phyloP scores from a whole-genome alignment of 2,329 filamentous ascomycete genomes.

The Sporothrix humicola region DNA sequence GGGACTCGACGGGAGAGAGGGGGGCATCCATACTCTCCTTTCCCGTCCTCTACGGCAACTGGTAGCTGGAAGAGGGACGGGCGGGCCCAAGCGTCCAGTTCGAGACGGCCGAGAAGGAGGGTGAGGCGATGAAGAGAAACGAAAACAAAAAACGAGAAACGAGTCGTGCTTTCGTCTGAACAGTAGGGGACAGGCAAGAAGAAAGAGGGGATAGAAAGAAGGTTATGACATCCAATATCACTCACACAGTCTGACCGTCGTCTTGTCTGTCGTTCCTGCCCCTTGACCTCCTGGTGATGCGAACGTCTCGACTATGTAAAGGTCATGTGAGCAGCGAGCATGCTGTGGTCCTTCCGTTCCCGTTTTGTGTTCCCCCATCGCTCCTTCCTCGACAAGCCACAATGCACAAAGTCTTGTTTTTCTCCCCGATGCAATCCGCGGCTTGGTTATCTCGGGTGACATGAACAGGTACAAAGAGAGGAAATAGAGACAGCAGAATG shows the following conservation, averaged over 20 bases:
- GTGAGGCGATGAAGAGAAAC: background rate
- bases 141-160: background rate
- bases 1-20: background rate
- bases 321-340: slow-evolving; percentile 5
- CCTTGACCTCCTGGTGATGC: too few relatives aligned
- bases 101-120: background rate
- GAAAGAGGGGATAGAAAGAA: background rate
- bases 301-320: background rate
- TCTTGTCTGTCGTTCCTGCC: too few relatives aligned
- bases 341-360: background rate
- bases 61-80: background rate
- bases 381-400: background rate
- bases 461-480: background rate
- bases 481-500: too few relatives aligned
- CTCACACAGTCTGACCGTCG: background rate
- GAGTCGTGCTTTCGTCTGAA: background rate
- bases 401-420: background rate
- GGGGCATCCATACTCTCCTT: background rate
- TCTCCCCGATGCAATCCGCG: slow-evolving; percentile 1
- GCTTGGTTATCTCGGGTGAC: background rate
- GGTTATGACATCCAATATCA: background rate
- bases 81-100: slow-evolving; percentile 14
- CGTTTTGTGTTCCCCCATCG: background rate
- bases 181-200: background rate
- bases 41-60: background rate